phyloP scores from a whole-genome alignment of 2,329 filamentous ascomycete genomes.

The Alternaria postmessia region DNA sequence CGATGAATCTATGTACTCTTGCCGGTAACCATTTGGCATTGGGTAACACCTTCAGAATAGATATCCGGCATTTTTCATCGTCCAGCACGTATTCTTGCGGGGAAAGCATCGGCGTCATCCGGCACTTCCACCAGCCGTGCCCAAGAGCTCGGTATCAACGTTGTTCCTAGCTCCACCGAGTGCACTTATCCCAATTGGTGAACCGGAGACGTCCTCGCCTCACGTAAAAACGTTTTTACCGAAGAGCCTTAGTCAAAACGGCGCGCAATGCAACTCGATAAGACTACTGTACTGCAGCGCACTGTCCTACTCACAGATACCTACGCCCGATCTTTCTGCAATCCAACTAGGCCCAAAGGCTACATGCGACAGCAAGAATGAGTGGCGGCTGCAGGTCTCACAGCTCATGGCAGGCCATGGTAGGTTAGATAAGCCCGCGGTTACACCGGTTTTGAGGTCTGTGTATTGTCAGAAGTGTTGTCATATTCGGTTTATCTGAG shows the following conservation, averaged over 20 bases:
- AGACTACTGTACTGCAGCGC: constrained; percentile 37
- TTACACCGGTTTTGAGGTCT: constrained; percentile 32
- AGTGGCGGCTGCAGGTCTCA: constrained; percentile 25
- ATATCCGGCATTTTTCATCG: neutral
- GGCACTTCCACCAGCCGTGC: neutral
- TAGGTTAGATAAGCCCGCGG: constrained; percentile 11
- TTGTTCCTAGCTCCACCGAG: constrained; percentile 17
- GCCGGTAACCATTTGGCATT: neutral
- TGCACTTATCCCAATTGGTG: constrained; percentile 22
- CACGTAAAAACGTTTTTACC: constrained; percentile 43
- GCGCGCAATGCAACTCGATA: constrained; percentile 42
- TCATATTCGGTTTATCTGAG: constrained; percentile 33
- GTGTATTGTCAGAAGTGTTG: constrained; percentile 31
- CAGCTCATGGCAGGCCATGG: constrained; percentile 15
- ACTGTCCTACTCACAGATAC: constrained; percentile 26
- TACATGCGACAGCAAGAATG: constrained; percentile 28
- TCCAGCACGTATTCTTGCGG: neutral
- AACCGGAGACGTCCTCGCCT: constrained; percentile 13
- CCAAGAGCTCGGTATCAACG: constrained; percentile 12
- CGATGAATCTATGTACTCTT: neutral
- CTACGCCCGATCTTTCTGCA: constrained; percentile 17
- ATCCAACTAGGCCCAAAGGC: constrained; percentile 29
- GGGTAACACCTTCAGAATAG: rapidly evolving
- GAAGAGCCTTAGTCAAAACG: constrained; percentile 46
- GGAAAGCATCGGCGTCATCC: neutral